These are phyloP conservation scores for Exophiala calicioides DNA, from an alignment of 2,329 filamentous ascomycete genomes.

Conservation along the genomic window DNA sequence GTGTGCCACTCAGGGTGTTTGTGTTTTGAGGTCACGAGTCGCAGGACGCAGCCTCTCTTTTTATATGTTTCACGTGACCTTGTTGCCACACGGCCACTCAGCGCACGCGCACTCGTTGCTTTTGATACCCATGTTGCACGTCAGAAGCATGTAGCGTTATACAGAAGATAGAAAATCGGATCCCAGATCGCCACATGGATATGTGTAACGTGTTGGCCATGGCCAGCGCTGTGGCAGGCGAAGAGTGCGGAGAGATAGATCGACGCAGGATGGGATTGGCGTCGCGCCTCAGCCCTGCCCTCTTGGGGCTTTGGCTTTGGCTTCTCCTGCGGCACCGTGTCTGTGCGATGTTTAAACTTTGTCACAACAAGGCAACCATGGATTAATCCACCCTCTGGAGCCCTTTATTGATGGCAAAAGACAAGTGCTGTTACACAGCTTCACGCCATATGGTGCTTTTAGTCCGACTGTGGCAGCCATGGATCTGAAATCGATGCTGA, in stretches of 20 bases:
- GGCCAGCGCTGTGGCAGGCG: background rate
- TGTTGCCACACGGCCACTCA: background rate
- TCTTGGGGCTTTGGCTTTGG: no score
- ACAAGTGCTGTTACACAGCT: constrained; percentile 27
- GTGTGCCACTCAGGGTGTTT: background rate
- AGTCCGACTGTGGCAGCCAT: constrained; percentile 26
- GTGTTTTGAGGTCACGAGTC: background rate
- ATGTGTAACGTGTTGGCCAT: constrained; percentile 11
- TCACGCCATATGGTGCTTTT: constrained; percentile 24
- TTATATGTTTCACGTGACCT: constrained; percentile 7
- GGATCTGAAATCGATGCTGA: constrained; percentile 34
- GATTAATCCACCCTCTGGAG: constrained; percentile 8
- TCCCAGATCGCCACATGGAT: constrained; percentile 4
- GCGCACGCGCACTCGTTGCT: background rate
- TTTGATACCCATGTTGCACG: constrained; percentile 16
- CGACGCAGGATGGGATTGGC: constrained; percentile 12
- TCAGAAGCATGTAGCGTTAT: constrained; percentile 10
- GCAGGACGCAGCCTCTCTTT: no score
- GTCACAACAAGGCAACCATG: constrained; percentile 23
- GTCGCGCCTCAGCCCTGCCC: constrained; percentile 7
- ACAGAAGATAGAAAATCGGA: constrained; percentile 7
- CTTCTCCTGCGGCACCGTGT: constrained; percentile 16
- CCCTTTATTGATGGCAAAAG: constrained; percentile 20
- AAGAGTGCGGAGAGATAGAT: constrained; percentile 8
- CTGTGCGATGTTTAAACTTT: constrained; percentile 11